A percentile compares a stretch with the other conserved stretches of the same genome.
Conservation (phyloP, 78 protist genomes). For the Dictyostelium firmibasis region DNA sequence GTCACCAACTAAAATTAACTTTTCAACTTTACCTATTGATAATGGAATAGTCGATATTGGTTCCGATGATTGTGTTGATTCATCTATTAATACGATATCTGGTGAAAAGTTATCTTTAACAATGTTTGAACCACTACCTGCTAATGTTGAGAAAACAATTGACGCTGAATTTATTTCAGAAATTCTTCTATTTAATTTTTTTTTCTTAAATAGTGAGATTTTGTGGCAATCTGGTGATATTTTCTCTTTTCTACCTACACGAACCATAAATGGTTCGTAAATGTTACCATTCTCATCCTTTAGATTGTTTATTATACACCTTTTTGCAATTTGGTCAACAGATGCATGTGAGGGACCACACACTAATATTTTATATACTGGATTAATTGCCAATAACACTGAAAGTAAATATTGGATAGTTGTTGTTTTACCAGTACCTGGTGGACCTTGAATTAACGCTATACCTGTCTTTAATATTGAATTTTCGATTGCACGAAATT, state of each 20-base stretch:
- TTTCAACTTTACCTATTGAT: neutral
- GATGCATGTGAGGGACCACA: conserved; percentile 89
- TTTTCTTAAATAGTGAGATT: neutral
- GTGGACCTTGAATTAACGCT: conserved; percentile 64
- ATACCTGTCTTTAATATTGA: neutral
- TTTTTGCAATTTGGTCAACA: conserved; percentile 73
- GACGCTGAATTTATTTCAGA: neutral
- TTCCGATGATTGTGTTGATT: neutral
- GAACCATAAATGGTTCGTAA: neutral
- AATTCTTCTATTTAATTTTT: too few relatives aligned
- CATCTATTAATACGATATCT: neutral
- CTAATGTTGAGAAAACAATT: neutral
- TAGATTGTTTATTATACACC: neutral
- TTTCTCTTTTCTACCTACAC: neutral
- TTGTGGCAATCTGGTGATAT: neutral
- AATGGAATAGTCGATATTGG: neutral
- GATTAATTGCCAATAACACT: neutral
- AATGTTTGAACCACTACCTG: neutral
- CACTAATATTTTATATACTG: conserved; percentile 26
- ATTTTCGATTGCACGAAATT: neutral
- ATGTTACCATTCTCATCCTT: too few relatives aligned
- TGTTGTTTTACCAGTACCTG: conserved; percentile 83
- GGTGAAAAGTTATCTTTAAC: too few relatives aligned
- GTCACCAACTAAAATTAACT: conserved; percentile 90
- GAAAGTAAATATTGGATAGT: conserved; percentile 48